Conservation (phyloP, 768 basidiomycete genomes). For the Coprinopsis sp. region DNA sequence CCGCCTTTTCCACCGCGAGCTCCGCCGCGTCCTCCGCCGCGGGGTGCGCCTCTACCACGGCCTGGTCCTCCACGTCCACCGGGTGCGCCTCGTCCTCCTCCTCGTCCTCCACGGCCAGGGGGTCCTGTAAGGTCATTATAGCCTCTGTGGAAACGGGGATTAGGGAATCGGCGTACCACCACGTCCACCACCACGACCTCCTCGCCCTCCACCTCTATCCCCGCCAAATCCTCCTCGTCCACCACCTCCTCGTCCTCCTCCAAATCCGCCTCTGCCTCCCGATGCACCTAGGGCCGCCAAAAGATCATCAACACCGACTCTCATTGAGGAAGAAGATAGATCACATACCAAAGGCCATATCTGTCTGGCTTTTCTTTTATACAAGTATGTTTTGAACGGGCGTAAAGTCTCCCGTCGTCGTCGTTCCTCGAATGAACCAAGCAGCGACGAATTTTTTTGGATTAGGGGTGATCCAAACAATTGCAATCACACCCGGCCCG, state of each 20-base stretch:
- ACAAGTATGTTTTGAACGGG: no score
- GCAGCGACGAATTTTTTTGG: no score
- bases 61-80: conserved; percentile 34
- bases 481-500: no score
- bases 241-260: conserved; percentile 39
- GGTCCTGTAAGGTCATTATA: conserved; percentile 21
- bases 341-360: no score
- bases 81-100: conserved; percentile 38
- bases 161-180: conserved; percentile 22
- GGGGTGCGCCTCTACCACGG: conserved; percentile 38
- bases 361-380: no score
- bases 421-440: no score
- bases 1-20: conserved; percentile 76
- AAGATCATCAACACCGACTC: conserved; percentile 33
- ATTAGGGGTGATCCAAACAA: no score
- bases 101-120: conserved; percentile 34
- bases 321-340: no score
- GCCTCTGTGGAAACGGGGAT: neutral
- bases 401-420: no score
- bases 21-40: conserved; percentile 56
- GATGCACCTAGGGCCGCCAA: conserved; percentile 30
- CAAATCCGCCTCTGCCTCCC: conserved; percentile 36
- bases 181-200: conserved; percentile 26
- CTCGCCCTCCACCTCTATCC: conserved; percentile 29
- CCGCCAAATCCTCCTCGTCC: conserved; percentile 33